These are phyloP conservation scores for Solanum sparsipilum DNA, from an alignment of 257 asterid genomes.

Conservation along the genomic window DNA sequence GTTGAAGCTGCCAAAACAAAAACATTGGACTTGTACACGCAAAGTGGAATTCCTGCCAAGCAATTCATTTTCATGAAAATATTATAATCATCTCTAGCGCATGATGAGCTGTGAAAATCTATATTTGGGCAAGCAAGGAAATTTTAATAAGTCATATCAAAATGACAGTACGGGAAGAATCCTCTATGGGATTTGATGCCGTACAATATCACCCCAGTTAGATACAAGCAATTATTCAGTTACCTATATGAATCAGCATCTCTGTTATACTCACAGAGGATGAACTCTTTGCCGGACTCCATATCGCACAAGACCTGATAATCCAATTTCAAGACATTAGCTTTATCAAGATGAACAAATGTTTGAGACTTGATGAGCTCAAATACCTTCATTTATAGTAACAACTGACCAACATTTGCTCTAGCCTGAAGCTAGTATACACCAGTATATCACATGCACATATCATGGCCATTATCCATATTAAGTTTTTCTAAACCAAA, in stretches of 20 bases:
- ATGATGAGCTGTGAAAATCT: background rate
- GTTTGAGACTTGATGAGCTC: background rate
- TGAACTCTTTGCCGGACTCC: conserved; percentile 78
- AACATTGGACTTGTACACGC: background rate
- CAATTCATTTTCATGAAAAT: background rate
- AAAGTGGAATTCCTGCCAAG: background rate
- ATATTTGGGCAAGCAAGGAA: background rate
- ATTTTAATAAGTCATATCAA: background rate
- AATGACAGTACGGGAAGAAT: background rate
- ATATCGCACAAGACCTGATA: conserved; percentile 74
- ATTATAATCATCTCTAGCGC: background rate
- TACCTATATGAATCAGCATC: conserved; percentile 99
- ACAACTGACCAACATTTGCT: background rate
- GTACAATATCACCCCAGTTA: background rate
- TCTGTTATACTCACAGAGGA: conserved; percentile 90
- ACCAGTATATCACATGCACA: background rate
- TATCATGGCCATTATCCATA: background rate
- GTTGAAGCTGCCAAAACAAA: background rate
- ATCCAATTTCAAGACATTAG: conserved; percentile 1
- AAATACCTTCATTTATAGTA: background rate
- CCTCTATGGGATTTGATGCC: background rate
- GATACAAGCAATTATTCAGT: background rate
- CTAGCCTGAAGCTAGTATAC: background rate
- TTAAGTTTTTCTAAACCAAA: background rate
- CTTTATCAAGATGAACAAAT: background rate